A percentile compares a stretch with the other conserved stretches of the same genome.
Conservation (phyloP, 345 rosid genomes). For the Anastatica hierochuntica region DNA sequence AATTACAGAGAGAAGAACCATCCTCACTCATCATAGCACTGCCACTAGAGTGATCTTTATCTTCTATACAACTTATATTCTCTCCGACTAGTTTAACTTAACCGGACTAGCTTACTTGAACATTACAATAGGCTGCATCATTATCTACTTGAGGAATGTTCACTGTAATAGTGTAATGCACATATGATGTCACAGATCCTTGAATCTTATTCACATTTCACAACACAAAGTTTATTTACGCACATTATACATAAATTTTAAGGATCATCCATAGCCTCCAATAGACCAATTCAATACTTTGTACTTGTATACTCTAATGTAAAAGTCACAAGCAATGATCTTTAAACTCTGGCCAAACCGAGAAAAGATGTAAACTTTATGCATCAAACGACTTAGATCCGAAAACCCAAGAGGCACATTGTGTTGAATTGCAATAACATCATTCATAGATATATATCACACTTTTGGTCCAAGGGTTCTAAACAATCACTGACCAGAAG, state of each 20-base stretch:
- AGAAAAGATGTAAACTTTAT: not conserved
- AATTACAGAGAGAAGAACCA: too few species aligned
- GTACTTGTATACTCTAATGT: not conserved
- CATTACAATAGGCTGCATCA: too few species aligned
- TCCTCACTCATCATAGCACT: not conserved
- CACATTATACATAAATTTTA: not conserved
- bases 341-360: not conserved
- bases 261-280: not conserved
- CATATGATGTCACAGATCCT: too few species aligned
- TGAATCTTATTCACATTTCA: too few species aligned
- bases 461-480: constrained; percentile 3
- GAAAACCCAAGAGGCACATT: not conserved
- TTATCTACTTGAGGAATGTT: not conserved
- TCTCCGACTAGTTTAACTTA: constrained; percentile 2
- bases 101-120: constrained; percentile 5
- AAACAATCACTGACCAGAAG: not conserved
- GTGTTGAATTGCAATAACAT: constrained; percentile 10
- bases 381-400: not conserved
- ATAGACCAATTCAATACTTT: not conserved
- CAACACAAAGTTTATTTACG: not conserved
- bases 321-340: not conserved
- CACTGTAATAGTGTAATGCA: not conserved
- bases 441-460: not conserved
- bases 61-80: not conserved
- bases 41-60: not conserved